Evolutionary conservation across 768 basidiomycete species (phyloP), one percentile per base, ranked within the genome.

Genomic region (Mycena albidolilacea): DNA sequence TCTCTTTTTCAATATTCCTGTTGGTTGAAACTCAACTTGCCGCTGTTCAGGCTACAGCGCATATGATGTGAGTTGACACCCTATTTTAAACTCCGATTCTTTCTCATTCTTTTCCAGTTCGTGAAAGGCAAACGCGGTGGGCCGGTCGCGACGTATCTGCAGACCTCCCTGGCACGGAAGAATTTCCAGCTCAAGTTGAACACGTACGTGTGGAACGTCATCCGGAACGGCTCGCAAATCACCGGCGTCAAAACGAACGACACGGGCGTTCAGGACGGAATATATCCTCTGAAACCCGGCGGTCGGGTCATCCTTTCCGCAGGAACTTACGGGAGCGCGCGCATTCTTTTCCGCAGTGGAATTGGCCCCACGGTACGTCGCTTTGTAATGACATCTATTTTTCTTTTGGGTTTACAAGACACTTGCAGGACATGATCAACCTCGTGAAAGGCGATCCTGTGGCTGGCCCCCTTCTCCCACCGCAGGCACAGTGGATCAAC

Each of bases 141-240:
- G 3, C 84, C 84, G 2, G 84, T 86, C 44, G 83, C 82, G 10
- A 84, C 85, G 14, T 86, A 86, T 74, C 78, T 85, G 67, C 84
- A 82, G 59, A 85, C 85, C 7, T 81, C 85, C 1, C 58, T 68
- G 62, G 77, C 77, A 17, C 82, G 85, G 62, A 63, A 73, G 17
- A 86, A 86, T 80, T 83, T 86, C 77, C 76, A 79, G 50, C 81
- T 82, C 72, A 78, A 80, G 66, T 73, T 81, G 64, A 79, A 81
- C 72, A 81, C 80, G 10, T 67, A 80, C 37, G 85, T 85, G 55
- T 71, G 77, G 57, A 83, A 81, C 75, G 81, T 86, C 48, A 78
- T 84, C 19, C 85, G 85, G 55, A 86, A 85, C 77, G 84, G 85
- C 64, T 80, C 83, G 55, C 73, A 75, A 19, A 85, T 86, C 78